These are phyloP conservation scores for Cordia subcordata DNA, from an alignment of 257 asterid species.

Conservation along the genomic window DNA sequence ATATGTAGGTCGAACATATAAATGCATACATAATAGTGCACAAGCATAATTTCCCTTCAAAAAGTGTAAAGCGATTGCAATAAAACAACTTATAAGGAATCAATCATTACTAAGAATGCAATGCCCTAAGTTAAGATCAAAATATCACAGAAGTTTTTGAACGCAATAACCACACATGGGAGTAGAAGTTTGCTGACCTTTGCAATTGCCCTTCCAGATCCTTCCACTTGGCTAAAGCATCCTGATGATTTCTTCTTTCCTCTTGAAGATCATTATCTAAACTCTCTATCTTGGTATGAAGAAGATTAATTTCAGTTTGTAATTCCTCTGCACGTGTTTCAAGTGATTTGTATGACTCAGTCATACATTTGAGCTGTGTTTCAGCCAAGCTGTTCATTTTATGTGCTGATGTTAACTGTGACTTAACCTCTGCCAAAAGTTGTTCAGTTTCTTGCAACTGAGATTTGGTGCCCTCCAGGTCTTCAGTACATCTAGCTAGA, in stretches of 20 bases:
- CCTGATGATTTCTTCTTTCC: constrained; percentile 58
- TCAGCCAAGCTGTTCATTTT: constrained; percentile 81
- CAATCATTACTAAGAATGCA: no score
- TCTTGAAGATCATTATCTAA: constrained; percentile 65
- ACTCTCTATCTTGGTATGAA: constrained; percentile 48
- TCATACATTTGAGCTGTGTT: constrained; percentile 98
- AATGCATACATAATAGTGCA: no score
- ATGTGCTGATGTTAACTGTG: constrained; percentile 68
- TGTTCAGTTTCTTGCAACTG: constrained; percentile 66
- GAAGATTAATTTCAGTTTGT: constrained; percentile 59
- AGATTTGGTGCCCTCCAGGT: constrained; percentile 54
- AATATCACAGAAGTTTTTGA: no score
- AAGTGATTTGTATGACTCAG: constrained; percentile 81
- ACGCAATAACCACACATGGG: no score
- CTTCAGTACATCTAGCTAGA: constrained; percentile 50
- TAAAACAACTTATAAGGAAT: no score
- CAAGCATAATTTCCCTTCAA: no score
- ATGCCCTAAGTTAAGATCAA: no score
- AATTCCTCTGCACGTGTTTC: constrained; percentile 73
- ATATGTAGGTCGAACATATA: no score
- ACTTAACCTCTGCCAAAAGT: constrained; percentile 75
- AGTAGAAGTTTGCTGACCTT: constrained; percentile 37
- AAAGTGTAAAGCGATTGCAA: no score
- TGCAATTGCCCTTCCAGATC: constrained; percentile 67
- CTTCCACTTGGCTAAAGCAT: constrained; percentile 52